Evolutionary conservation across 805 yeast genomes (phyloP).

Genomic region (Candida gorgasii): DNA sequence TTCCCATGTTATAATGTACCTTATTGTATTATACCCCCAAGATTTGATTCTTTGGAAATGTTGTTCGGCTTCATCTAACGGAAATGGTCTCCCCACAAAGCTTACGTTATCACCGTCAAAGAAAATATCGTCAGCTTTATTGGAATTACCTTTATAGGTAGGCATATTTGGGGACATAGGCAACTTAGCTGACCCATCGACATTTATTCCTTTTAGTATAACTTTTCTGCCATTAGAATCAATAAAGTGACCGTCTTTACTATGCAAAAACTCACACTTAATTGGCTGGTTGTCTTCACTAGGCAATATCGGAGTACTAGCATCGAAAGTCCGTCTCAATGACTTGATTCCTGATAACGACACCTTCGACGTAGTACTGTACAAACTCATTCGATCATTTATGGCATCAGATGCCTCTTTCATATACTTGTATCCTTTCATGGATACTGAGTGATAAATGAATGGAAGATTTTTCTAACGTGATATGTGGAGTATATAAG

Average conservation of each 20-base stretch:
- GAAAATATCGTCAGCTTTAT: slow-evolving; percentile 45
- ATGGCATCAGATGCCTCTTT: slow-evolving; percentile 31
- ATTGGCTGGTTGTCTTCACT: slow-evolving; percentile 9
- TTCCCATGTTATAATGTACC: slow-evolving; percentile 88
- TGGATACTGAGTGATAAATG: slow-evolving; percentile 1
- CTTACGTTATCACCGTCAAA: slow-evolving; percentile 73
- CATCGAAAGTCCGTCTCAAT: slow-evolving; percentile 25
- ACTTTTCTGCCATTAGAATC: slow-evolving; percentile 60
- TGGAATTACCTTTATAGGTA: slow-evolving; percentile 39
- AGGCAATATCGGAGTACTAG: slow-evolving; percentile 16
- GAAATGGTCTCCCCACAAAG: slow-evolving; percentile 83
- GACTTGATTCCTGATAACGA: slow-evolving; percentile 29
- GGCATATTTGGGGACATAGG: slow-evolving; percentile 60
- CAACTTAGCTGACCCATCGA: slow-evolving; percentile 72
- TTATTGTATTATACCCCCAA: slow-evolving; percentile 78
- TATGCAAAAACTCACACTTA: slow-evolving; percentile 23
- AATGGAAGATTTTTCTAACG: background rate
- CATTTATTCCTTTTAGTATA: slow-evolving; percentile 73
- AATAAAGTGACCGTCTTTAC: slow-evolving; percentile 55
- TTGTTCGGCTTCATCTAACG: slow-evolving; percentile 65
- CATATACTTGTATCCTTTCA: slow-evolving; percentile 15
- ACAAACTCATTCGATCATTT: slow-evolving; percentile 31
- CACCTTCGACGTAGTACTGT: slow-evolving; percentile 26
- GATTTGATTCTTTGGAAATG: slow-evolving; percentile 72
- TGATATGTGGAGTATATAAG: slow-evolving; percentile 4